Conservation (phyloP, 2,329 filamentous ascomycete species). For the Sporothrix pseudoabietina region DNA sequence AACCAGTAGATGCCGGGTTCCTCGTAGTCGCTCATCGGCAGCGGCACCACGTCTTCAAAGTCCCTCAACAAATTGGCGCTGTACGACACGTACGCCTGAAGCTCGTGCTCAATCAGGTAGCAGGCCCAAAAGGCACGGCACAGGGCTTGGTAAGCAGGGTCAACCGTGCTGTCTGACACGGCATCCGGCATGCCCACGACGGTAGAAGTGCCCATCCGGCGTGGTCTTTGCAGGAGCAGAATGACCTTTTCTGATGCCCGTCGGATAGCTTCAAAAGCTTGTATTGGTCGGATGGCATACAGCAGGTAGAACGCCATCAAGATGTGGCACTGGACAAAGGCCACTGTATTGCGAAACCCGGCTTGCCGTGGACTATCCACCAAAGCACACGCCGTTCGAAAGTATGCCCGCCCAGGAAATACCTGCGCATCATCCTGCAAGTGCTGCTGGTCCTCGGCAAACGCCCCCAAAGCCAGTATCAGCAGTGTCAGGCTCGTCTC, state of each 20-base stretch:
- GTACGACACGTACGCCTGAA: constrained; percentile 35
- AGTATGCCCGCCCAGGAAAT: constrained; percentile 5
- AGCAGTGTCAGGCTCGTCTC: constrained; percentile 29
- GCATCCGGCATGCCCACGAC: background rate
- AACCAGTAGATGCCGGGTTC: constrained; percentile 37
- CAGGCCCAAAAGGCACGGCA: constrained; percentile 36
- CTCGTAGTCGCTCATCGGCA: constrained; percentile 35
- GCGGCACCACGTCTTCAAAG: constrained; percentile 25
- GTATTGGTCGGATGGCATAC: constrained; percentile 13
- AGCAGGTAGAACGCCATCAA: background rate
- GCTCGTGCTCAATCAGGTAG: constrained; percentile 36
- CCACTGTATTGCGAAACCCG: background rate
- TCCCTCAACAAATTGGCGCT: constrained; percentile 33
- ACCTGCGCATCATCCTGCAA: background rate
- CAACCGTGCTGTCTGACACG: background rate
- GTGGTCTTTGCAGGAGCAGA: background rate
- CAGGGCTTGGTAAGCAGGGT: constrained; percentile 28
- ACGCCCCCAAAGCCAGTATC: constrained; percentile 27
- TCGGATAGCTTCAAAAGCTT: constrained; percentile 4
- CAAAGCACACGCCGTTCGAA: background rate
- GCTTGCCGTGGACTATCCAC: constrained; percentile 1
- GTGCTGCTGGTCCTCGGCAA: constrained; percentile 7
- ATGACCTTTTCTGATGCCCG: constrained; percentile 6
- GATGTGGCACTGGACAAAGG: constrained; percentile 7
- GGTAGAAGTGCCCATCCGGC: background rate